phyloP scores from a whole-genome alignment of 2,329 filamentous ascomycete genomes.

The Amphichorda felina region DNA sequence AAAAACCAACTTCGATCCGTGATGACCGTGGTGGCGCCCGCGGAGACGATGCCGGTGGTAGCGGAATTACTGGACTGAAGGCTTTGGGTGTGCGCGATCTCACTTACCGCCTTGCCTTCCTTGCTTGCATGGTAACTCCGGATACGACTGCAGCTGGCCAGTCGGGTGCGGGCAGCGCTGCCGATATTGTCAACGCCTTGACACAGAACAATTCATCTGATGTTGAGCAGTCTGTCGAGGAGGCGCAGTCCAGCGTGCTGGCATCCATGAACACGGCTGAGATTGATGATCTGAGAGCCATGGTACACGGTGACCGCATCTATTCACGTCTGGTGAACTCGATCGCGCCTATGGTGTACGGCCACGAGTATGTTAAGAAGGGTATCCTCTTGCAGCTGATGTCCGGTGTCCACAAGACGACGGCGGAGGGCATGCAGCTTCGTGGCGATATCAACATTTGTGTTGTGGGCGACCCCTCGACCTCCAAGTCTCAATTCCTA shows the following conservation, averaged over 20 bases:
- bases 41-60: slow-evolving; percentile 69
- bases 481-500: slow-evolving; percentile 94
- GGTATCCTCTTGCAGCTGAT: slow-evolving; percentile 87
- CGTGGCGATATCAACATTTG: slow-evolving; percentile 98
- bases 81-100: slow-evolving; percentile 88
- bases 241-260: slow-evolving; percentile 78
- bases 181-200: slow-evolving; percentile 75
- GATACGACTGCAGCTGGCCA: slow-evolving; percentile 75
- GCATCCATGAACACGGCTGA: slow-evolving; percentile 76
- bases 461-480: slow-evolving; percentile 92
- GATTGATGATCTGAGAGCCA: slow-evolving; percentile 80
- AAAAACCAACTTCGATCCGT: slow-evolving; percentile 70
- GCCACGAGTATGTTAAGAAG: slow-evolving; percentile 96
- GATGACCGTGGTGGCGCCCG: slow-evolving; percentile 66
- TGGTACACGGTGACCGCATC: slow-evolving; percentile 94
- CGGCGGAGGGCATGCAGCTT: slow-evolving; percentile 86
- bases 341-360: slow-evolving; percentile 92
- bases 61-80: slow-evolving; percentile 79
- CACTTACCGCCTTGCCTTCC: slow-evolving; percentile 91
- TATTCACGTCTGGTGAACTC: slow-evolving; percentile 89
- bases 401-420: slow-evolving; percentile 88
- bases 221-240: slow-evolving; percentile 59
- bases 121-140: slow-evolving; percentile 90
- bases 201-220: slow-evolving; percentile 53
- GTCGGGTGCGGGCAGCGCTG: slow-evolving; percentile 47